Base-by-base conservation (phyloP, 441 rosid species). In the Macaranga tanarius region DNA sequence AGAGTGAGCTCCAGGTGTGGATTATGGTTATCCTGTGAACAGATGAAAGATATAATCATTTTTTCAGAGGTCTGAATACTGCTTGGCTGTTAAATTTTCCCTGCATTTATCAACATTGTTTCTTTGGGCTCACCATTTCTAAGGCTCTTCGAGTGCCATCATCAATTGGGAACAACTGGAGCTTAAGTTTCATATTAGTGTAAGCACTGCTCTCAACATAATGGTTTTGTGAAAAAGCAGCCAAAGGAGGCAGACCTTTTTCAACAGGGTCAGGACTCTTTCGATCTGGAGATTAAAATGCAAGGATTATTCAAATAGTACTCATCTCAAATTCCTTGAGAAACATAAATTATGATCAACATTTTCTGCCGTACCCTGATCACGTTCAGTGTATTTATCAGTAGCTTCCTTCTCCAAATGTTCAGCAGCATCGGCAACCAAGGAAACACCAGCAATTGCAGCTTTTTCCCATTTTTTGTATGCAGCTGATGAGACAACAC, bases 391-490 rank as follows among this genome's bases (percentile, higher is more conserved):
- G 74, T 86, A 91, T 68, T 85, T 84, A 74, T 83, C 84, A 71
- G 73, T 78, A 54, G 84, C 78, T n/a, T 86, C 72, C 76, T 86
- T 87, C 82, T 95, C 98, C 81, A 95, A 81, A 83, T 93, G 99
- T 80, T 90, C 98, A 72, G 99, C 99, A 82, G 99, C 99, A 81
- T 93, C 98, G 74, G 98, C 98, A 82, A 93, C 99, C 85, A 95
- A 84, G 66, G 99, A 93, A 83, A 93, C 99, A 72, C 99, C 99
- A 82, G 95, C 98, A 73, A 89, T 93, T 31, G 98, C 99, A 74
- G 98, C 97, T 83, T 87, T 87, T 86, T 95, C 99, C 99, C 99
- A 95, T 79, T 89, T 93, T 79, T 80, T 88, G 76, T 89, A 93
- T 70, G 95, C 94, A 73, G 89, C 85, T 76, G 94, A 77, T 28